phyloP scores from a whole-genome alignment of 1,284 basidiomycete genomes.

The Abortiporus biennis region DNA sequence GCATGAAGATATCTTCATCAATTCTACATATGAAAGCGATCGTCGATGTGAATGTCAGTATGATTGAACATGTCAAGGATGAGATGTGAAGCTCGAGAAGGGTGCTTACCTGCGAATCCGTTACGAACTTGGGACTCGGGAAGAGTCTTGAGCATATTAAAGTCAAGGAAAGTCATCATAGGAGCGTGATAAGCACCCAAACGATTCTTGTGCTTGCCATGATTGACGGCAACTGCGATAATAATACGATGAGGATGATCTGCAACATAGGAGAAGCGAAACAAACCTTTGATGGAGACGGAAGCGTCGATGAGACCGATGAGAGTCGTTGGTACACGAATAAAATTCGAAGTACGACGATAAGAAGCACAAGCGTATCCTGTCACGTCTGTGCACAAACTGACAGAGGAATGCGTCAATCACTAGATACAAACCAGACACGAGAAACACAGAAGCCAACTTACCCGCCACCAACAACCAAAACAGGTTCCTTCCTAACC shows the following conservation, averaged over 20 bases:
- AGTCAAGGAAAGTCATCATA: conserved; percentile 17
- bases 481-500: conserved; percentile 17
- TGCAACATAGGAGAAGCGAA: neutral
- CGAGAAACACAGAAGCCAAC: neutral
- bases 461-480: conserved; percentile 16
- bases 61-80: neutral
- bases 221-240: conserved; percentile 14
- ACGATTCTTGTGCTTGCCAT: conserved; percentile 17
- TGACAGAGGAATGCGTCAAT: too few species aligned
- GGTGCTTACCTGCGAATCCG: conserved; percentile 14
- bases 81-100: neutral
- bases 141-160: conserved; percentile 17
- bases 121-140: conserved; percentile 17
- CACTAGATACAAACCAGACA: neutral
- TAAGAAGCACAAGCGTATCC: conserved; percentile 18
- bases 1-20: conserved; percentile 18
- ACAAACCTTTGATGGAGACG: conserved; percentile 16
- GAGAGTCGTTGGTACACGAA: conserved; percentile 17
- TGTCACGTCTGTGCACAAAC: conserved; percentile 16
- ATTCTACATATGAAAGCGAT: conserved; percentile 6
- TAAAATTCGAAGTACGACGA: conserved; percentile 17
- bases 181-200: conserved; percentile 18
- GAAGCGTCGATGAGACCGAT: conserved; percentile 17
- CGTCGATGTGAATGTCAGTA: neutral
- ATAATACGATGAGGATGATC: conserved; percentile 5